Conservation (phyloP, 106 monocot species). For the Agapanthus africanus region DNA sequence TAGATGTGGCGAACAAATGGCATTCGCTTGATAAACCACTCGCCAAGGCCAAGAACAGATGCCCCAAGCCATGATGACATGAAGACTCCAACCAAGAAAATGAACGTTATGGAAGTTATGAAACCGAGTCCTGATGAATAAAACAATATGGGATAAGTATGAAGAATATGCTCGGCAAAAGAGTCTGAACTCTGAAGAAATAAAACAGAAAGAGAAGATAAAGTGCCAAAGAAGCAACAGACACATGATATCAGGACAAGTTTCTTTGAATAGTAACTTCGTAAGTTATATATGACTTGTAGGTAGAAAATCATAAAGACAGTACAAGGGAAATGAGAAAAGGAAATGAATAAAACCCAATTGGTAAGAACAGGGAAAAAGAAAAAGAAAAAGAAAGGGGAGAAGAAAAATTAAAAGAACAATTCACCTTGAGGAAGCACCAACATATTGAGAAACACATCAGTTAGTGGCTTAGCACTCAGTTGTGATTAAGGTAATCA, state of each 20-base stretch:
- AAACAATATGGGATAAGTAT: constrained; percentile 1
- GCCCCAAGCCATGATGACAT: constrained; percentile 97
- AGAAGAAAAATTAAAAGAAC: background rate
- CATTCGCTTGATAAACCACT: constrained; percentile 96
- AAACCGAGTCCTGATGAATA: constrained; percentile 66
- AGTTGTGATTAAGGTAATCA: background rate
- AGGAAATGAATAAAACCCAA: background rate
- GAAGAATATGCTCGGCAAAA: no score
- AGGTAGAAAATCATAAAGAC: background rate
- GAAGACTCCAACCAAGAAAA: constrained; percentile 85
- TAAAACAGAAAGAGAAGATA: background rate
- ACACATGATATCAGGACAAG: background rate
- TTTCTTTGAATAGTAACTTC: background rate
- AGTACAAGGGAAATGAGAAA: background rate
- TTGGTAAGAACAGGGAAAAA: no score
- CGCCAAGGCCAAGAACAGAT: constrained; percentile 80
- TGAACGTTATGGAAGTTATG: constrained; percentile 79
- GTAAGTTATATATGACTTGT: background rate
- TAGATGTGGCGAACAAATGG: constrained; percentile 92
- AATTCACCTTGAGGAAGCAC: background rate
- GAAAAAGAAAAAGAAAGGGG: background rate
- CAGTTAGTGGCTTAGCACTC: background rate
- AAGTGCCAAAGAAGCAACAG: no score
- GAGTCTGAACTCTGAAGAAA: background rate
- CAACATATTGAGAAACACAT: background rate